These are phyloP conservation scores for Aspergillus heteromorphus DNA, from an alignment of 495 filamentous ascomycete species.

Conservation along the genomic window DNA sequence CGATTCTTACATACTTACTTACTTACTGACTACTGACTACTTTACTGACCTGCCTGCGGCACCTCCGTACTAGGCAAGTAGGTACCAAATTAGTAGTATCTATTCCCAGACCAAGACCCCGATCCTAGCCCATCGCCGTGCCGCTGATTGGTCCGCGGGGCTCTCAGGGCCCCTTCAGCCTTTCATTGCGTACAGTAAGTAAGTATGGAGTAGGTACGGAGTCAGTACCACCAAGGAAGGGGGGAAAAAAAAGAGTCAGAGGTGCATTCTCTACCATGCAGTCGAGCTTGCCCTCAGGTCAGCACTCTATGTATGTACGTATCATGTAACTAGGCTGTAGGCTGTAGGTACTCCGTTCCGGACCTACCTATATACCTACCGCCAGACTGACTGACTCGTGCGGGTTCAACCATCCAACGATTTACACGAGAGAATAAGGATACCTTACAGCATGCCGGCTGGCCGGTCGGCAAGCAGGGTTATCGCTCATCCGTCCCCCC, in stretches of 20 bases:
- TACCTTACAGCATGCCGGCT: conserved; percentile 2
- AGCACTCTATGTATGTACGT: conserved; percentile 13
- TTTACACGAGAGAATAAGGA: neutral
- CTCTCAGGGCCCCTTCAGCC: neutral
- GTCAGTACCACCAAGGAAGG: too few species aligned
- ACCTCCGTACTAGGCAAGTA: too few species aligned
- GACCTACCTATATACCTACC: too few species aligned
- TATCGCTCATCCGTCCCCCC: neutral
- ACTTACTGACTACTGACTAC: too few species aligned
- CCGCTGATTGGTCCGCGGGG: neutral
- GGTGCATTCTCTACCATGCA: too few species aligned
- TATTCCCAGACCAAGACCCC: neutral
- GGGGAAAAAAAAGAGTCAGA: too few species aligned
- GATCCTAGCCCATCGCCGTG: neutral
- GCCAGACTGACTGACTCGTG: conserved; percentile 5
- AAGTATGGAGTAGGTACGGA: neutral
- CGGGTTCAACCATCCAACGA: neutral
- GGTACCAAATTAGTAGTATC: neutral
- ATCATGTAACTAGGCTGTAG: too few species aligned
- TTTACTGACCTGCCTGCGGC: neutral
- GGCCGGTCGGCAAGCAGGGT: neutral
- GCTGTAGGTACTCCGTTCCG: too few species aligned
- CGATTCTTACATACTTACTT: too few species aligned
- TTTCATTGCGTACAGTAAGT: too few species aligned
- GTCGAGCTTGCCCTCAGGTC: neutral